A percentile compares a stretch with the other conserved stretches of the same genome.
Conservation (phyloP, 768 basidiomycete species). For the Hirschioporus abietinus region DNA sequence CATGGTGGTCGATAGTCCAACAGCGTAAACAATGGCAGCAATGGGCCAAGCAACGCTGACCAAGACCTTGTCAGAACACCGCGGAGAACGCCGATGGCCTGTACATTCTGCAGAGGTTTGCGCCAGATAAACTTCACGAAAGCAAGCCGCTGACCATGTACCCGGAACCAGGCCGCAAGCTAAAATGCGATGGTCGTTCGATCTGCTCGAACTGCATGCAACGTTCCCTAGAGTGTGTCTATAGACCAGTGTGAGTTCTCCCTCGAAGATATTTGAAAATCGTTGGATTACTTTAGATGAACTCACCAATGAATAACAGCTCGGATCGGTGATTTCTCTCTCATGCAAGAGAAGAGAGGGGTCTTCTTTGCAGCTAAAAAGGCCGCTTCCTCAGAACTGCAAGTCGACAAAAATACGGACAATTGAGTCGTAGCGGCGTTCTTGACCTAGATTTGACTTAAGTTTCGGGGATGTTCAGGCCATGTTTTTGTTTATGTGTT, state of each 20-base stretch:
- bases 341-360: background rate
- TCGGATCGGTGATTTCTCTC: background rate
- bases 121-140: background rate
- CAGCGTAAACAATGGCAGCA: background rate
- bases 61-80: constrained; percentile 3
- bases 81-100: constrained; percentile 4
- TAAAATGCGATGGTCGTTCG: constrained; percentile 5
- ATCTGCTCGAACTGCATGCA: constrained; percentile 1
- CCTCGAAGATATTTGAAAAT: background rate
- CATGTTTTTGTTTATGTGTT: background rate
- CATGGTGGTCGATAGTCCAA: background rate
- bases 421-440: background rate
- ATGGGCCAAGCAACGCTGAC: background rate
- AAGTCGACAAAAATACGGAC: background rate
- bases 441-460: background rate
- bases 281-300: background rate
- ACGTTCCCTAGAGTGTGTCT: constrained; percentile 2
- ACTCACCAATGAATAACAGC: background rate
- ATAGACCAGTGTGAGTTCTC: constrained; percentile 3
- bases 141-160: background rate
- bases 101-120: constrained; percentile 3
- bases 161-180: constrained; percentile 2
- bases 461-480: background rate
- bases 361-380: background rate
- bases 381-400: background rate